These are phyloP conservation scores for Ophiostoma quercus DNA, from an alignment of 2,329 filamentous ascomycete species.

Conservation along the genomic window DNA sequence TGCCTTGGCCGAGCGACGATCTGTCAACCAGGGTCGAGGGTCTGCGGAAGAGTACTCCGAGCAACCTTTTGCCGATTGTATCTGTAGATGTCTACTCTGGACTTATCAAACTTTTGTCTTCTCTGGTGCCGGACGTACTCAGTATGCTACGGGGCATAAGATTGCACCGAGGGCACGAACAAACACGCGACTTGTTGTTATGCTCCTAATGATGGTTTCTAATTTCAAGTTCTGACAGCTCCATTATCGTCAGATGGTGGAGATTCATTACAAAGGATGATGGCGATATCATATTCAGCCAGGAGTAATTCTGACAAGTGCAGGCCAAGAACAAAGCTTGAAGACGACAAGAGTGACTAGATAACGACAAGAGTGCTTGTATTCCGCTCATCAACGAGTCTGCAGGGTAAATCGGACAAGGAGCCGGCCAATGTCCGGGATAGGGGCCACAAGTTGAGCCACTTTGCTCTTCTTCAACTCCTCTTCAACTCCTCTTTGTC, in stretches of 20 bases:
- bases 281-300: not conserved
- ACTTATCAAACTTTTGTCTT: not conserved
- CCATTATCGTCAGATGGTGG: no score
- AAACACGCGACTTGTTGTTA: no score
- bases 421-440: slow-evolving; percentile 1
- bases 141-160: not conserved
- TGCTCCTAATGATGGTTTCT: no score
- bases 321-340: not conserved
- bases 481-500: not conserved
- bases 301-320: not conserved
- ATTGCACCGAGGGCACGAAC: not conserved
- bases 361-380: not conserved
- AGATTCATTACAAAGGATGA: no score
- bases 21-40: not conserved
- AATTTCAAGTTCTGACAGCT: no score
- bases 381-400: not conserved
- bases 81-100: not conserved
- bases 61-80: no score
- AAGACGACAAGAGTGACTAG: not conserved
- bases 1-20: not conserved
- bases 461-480: not conserved
- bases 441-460: not conserved
- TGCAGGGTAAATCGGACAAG: not conserved
- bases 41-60: not conserved
- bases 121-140: not conserved